Percentiles rank a stretch among this genome's conserved stretches.
phyloP scores from a whole-genome alignment of 1,284 basidiomycete species.

The Sphagnurus paluster region DNA sequence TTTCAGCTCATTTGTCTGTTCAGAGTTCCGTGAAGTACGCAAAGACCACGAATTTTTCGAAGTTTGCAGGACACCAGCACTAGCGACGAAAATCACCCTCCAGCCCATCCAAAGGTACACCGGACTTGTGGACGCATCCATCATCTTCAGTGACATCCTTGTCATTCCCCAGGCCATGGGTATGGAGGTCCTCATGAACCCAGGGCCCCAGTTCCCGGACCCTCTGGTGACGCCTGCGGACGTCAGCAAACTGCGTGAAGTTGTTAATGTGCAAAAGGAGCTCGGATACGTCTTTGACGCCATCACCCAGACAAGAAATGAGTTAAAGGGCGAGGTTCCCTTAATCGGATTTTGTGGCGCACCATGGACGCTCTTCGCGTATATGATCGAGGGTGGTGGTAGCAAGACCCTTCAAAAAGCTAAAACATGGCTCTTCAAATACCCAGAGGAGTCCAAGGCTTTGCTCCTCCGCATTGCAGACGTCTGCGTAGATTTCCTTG shows the following conservation, averaged over 20 bases:
- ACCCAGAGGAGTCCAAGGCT: constrained; percentile 79
- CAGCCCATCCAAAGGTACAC: constrained; percentile 89
- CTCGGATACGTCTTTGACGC: constrained; percentile 91
- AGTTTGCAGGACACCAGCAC: constrained; percentile 83
- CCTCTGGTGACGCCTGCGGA: constrained; percentile 82
- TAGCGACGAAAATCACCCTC: constrained; percentile 86
- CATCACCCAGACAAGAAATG: constrained; percentile 78
- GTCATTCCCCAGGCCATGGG: constrained; percentile 96
- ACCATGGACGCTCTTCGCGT: constrained; percentile 95
- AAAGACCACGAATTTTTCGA: constrained; percentile 90
- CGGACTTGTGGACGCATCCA: constrained; percentile 86
- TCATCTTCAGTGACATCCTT: constrained; percentile 97
- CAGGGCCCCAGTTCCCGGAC: constrained; percentile 84
- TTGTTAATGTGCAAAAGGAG: constrained; percentile 79
- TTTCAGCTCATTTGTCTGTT: neutral
- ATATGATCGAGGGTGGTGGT: constrained; percentile 95
- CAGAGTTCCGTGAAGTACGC: constrained; percentile 87
- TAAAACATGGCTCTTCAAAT: constrained; percentile 91
- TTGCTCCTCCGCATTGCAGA: constrained; percentile 79
- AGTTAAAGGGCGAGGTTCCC: constrained; percentile 83
- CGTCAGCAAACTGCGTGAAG: constrained; percentile 54
- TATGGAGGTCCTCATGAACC: constrained; percentile 92
- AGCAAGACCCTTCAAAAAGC: constrained; percentile 86
- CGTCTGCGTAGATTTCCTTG: constrained; percentile 84
- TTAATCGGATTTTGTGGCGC: constrained; percentile 95